Base-by-base conservation (phyloP, 495 filamentous ascomycete genomes). In the Xylaria acuta region DNA sequence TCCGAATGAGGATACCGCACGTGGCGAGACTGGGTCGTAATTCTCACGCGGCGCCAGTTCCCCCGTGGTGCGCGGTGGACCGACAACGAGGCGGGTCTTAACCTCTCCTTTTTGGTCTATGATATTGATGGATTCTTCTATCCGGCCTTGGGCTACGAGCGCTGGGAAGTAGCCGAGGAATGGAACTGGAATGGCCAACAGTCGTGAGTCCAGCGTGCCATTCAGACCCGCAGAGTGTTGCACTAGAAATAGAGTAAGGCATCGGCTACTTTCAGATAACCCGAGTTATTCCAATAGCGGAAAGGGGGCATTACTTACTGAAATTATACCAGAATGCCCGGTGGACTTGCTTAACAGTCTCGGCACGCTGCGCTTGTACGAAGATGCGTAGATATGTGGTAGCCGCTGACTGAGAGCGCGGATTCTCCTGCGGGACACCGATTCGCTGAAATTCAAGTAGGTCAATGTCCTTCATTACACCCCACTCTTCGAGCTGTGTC, bases 11-110 rank as follows among this genome's bases (percentile, higher is more conserved):
- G 72, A 62, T 3, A 67, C 53, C 3, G 56, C 73, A 62, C 34
- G 75, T 45, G 76, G 75, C 34, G 75, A 78, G 45, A 27, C 9
- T 73, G 84, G 75, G 72, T 80, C 62, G 78, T 82, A 81, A 38
- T 72, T 76, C 47, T 79, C 78, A 67, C 72, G 82, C 27, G 78
- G 60, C 27, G 82, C 79, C 25, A 84, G 82, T n/a, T 66, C 73
- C 36, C 76, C 72, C 5, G 79, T 82, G 20, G 32, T 65, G 27
- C 77, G 74, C 22, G 84, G 80, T 27, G 65, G 30, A 77, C 79
- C 36, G 81, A 86, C 81, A n/a, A 40, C 68, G 8, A 69, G 30
- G 54, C 38, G 47, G 38, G 51, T 25, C 16, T 34, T 62, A 1
- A 65, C 49, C 27, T 53, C 58, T 36, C 67, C 38, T 34, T 53